Base-by-base conservation (phyloP, 306 rosid species). In the Pterocarpus santalinus region DNA sequence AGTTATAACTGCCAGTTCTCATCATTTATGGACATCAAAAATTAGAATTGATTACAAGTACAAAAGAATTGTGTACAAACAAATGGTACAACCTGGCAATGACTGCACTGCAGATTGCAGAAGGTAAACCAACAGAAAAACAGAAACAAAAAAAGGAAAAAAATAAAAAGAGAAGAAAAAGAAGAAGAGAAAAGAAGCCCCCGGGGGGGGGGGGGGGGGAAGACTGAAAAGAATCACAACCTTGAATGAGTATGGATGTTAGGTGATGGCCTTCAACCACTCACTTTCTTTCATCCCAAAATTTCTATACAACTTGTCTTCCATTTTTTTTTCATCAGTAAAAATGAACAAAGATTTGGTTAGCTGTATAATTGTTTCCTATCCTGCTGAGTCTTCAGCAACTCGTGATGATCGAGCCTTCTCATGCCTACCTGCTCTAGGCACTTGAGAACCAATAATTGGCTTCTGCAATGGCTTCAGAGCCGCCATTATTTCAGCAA, bases 391-490 rank as follows among this genome's bases (percentile, higher is more conserved):
- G 33, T 81, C 90, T 83, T 89, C 89, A 70, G 78, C 80, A 77
- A 81, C 83, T 64, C 78, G 64, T 17, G 86, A 75, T 46, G 84
- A 75, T 79, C 76, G 89, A 47, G 73, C 87, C 78, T 75, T 87
- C 51, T 80, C 70, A 3, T 82, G 83, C 61, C 77, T 69, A 11
- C 84, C 53, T 12, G 67, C 65, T 82, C 91, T 86, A 16, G 88
- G 85, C 63, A 73, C 90, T 79, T 87, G 95, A 68, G 95, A 81
- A 76, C 92, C 80, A 5, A 14, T 39, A 17, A 88, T 16, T 7
- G 98, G 89, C 92, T 89, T 95, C 89, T 91, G 99, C 80, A 95
- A 83, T 3, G 94, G 97, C 84, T 89, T 95, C 82, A 93, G 87
- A 52, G 94, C 86, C 5, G 98, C 96, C 96, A 95, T 88, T 88